phyloP scores from a whole-genome alignment of 1,284 basidiomycete genomes.

The Malassezia cuniculi region DNA sequence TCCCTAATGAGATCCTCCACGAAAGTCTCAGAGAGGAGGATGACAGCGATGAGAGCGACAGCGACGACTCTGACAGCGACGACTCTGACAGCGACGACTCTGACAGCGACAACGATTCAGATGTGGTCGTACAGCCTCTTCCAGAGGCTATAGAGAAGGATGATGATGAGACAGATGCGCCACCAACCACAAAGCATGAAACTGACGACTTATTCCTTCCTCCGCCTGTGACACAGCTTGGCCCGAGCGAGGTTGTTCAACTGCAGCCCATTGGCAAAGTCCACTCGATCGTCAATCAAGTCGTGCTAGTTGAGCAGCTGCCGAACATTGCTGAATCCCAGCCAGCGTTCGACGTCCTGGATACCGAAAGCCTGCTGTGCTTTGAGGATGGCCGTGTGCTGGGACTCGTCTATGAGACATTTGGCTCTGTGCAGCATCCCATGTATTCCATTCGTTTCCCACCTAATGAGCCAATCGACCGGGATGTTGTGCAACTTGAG shows the following conservation, averaged over 20 bases:
- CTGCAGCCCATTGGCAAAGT: constrained; percentile 26
- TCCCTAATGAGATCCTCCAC: neutral
- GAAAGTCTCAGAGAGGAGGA: constrained; percentile 19
- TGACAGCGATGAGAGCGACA: constrained; percentile 13
- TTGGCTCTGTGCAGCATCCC: constrained; percentile 71
- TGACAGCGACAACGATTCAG: constrained; percentile 1
- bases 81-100: constrained; percentile 12
- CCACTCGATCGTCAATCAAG: constrained; percentile 37
- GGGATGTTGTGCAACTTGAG: constrained; percentile 11
- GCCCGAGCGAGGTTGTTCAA: constrained; percentile 16
- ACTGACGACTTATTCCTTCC: constrained; percentile 19
- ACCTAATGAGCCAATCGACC: constrained; percentile 38
- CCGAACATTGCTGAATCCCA: neutral
- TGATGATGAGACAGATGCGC: constrained; percentile 10
- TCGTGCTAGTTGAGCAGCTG: constrained; percentile 33
- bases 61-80: constrained; percentile 12
- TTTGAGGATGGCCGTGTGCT: constrained; percentile 69
- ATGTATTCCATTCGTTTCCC: constrained; percentile 60
- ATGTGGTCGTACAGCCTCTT: constrained; percentile 4
- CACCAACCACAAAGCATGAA: constrained; percentile 35
- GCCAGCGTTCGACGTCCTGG: constrained; percentile 55
- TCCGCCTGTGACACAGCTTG: constrained; percentile 16
- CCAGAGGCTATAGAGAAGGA: no score
- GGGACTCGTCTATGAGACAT: constrained; percentile 77
- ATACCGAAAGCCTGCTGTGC: constrained; percentile 71